Conservation (phyloP, 2,329 filamentous ascomycete species). For the Tolypocladium capitatum region DNA sequence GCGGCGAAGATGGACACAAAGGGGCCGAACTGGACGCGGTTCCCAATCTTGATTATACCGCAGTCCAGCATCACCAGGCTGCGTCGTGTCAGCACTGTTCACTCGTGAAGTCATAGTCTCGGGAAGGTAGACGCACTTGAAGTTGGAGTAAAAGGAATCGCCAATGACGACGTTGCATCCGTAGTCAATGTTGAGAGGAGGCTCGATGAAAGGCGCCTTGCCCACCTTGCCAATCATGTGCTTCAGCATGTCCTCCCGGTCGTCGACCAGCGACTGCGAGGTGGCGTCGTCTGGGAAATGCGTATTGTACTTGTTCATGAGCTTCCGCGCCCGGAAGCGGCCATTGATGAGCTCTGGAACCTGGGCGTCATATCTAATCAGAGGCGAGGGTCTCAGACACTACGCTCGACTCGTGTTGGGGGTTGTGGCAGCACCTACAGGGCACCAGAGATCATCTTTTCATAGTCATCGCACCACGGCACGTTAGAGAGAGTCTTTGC, state of each 20-base stretch:
- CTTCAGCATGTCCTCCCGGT: conserved; percentile 31
- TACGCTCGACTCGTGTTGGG: background rate
- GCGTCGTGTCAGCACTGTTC: background rate
- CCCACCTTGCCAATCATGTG: conserved; percentile 37
- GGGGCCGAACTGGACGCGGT: conserved; percentile 58
- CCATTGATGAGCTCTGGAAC: conserved; percentile 33
- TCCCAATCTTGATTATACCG: conserved; percentile 55
- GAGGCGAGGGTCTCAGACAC: background rate
- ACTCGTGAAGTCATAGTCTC: background rate
- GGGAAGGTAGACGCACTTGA: conserved; percentile 14
- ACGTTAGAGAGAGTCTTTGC: conserved; percentile 35
- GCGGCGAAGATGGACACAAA: conserved; percentile 59
- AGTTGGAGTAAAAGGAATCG: conserved; percentile 48
- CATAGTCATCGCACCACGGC: conserved; percentile 47
- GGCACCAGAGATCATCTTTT: conserved; percentile 52
- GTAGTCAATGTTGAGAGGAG: conserved; percentile 50
- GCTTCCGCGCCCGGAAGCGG: conserved; percentile 39
- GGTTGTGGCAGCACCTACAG: conserved; percentile 26
- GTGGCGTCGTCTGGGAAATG: conserved; percentile 37
- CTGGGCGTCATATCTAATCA: conserved; percentile 34
- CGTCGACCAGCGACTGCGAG: conserved; percentile 21
- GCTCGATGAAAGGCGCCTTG: conserved; percentile 42
- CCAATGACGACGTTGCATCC: conserved; percentile 52
- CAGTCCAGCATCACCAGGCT: conserved; percentile 56
- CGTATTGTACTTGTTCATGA: conserved; percentile 45